Base-by-base conservation (phyloP, 495 filamentous ascomycete genomes). In the Aspergillus diversus region DNA sequence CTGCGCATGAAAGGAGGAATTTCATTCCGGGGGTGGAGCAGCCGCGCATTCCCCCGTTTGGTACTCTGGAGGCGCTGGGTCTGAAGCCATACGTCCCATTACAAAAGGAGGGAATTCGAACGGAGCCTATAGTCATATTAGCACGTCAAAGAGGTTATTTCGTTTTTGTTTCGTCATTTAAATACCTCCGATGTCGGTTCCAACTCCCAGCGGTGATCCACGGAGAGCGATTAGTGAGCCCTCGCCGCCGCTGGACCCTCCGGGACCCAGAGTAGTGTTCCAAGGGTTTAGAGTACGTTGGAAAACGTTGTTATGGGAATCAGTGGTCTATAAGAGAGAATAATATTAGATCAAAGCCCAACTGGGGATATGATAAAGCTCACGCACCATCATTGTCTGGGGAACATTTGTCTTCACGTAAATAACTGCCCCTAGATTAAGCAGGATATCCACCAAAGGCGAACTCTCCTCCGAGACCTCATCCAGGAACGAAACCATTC, bases 61-160 rank as follows among this genome's bases (percentile, higher is more conserved):
- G 83, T 6, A 90, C 61, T 17, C 86, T 73, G 32, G 78, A 17
- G 5, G 58, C 58, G 31, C 48, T 60, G 33, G 77, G 77, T 57
- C 67, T 60, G 57, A 80, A 69, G 2, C 84, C 84, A 67, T 83
- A 90, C 1, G 88, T 65, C 17, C 83, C 86, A 65, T 83, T 83
- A 60, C 85, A 86, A 21, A 80, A 81, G 7, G 88, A 86, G 2
- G 88, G 88, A 21, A 89, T 86, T 7, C 87, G 74, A 37, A 89
- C 82, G 42, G 80, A 83, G 4, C 86, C 58, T 60, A 21, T 9
- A 7, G 9, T 7, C 21, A 55, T 39, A 42, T 42, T 27, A 16
- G 31, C 9, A 27, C 21, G 5, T 17, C 11, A 27, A 50, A 50
- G n/a, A 27, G 5, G 12, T 0, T 17, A 55, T 17, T 33, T 34